These are phyloP conservation scores for Suhomyces emberorum DNA, from an alignment of 805 yeast genomes.

Conservation along the genomic window DNA sequence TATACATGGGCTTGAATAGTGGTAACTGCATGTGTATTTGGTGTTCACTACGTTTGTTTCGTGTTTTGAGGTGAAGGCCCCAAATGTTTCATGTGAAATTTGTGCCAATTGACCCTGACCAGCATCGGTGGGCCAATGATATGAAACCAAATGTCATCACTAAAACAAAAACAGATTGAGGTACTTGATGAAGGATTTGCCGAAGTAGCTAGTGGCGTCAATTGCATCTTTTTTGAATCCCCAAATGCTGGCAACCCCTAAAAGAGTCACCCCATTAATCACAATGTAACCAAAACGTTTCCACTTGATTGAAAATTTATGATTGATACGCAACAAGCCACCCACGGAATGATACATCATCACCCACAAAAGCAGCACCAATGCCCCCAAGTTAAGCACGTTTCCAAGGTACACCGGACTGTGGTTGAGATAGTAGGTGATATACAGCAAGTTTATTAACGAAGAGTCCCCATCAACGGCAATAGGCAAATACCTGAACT, in stretches of 20 bases:
- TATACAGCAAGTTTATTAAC: conserved; percentile 49
- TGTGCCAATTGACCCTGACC: too few species aligned
- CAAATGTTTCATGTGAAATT: too few species aligned
- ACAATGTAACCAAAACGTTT: conserved; percentile 44
- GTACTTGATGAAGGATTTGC: conserved; percentile 27
- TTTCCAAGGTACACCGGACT: conserved; percentile 20
- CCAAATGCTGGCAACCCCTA: conserved; percentile 37
- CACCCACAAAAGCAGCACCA: conserved; percentile 32
- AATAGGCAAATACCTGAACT: conserved; percentile 50
- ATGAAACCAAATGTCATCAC: too few species aligned
- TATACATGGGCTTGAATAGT: too few species aligned
- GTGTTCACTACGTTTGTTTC: too few species aligned
- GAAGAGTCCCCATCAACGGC: conserved; percentile 63
- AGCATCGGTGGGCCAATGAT: too few species aligned
- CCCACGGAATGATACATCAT: conserved; percentile 52
- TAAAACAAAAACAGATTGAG: conserved; percentile 14
- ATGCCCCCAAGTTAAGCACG: conserved; percentile 25
- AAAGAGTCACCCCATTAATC: conserved; percentile 32
- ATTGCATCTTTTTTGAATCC: conserved; percentile 19
- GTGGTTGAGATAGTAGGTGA: conserved; percentile 31
- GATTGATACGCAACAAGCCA: conserved; percentile 50
- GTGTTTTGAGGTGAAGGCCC: too few species aligned
- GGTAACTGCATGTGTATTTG: too few species aligned
- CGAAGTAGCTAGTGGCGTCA: conserved; percentile 26
- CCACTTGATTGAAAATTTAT: conserved; percentile 35